These are phyloP conservation scores for Coelastrella sp. DNA, from an alignment of 139 green algal genomes.

Conservation along the genomic window DNA sequence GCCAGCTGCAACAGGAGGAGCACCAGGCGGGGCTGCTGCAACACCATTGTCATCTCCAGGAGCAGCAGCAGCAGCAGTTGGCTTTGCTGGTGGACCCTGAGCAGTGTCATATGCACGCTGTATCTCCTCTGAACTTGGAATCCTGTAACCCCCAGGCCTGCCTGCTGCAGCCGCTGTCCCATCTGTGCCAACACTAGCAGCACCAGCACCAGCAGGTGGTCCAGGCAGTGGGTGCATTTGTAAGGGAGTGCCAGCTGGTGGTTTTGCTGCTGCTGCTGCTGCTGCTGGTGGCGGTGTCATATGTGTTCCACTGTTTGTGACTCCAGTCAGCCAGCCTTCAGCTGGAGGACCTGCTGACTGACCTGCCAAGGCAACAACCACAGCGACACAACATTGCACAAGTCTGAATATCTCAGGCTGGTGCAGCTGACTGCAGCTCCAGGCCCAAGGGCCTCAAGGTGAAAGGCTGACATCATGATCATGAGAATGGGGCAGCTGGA, in stretches of 20 bases:
- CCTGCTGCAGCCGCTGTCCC: not conserved
- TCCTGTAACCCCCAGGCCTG: not conserved
- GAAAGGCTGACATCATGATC: no score
- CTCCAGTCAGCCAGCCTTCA: conserved; percentile 13
- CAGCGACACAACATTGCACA: no score
- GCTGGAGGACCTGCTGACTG: not conserved
- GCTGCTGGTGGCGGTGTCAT: not conserved
- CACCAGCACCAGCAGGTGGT: not conserved
- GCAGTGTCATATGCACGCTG: conserved; percentile 70
- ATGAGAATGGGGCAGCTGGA: no score
- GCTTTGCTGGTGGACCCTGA: conserved; percentile 67
- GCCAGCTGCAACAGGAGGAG: not conserved
- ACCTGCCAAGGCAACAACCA: not conserved
- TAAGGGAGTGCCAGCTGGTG: not conserved
- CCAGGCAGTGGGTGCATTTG: not conserved
- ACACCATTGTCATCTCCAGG: not conserved
- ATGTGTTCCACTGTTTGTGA: not conserved
- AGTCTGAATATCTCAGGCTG: no score
- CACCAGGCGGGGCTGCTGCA: not conserved
- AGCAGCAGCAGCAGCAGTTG: not conserved
- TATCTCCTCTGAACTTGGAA: conserved; percentile 53
- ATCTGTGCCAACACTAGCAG: not conserved
- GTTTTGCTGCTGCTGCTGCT: not conserved
- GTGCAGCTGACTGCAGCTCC: no score
- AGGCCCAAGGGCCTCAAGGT: no score